These are phyloP conservation scores for Fraxinus quadrangulata DNA, from an alignment of 257 asterid genomes.

Conservation along the genomic window DNA sequence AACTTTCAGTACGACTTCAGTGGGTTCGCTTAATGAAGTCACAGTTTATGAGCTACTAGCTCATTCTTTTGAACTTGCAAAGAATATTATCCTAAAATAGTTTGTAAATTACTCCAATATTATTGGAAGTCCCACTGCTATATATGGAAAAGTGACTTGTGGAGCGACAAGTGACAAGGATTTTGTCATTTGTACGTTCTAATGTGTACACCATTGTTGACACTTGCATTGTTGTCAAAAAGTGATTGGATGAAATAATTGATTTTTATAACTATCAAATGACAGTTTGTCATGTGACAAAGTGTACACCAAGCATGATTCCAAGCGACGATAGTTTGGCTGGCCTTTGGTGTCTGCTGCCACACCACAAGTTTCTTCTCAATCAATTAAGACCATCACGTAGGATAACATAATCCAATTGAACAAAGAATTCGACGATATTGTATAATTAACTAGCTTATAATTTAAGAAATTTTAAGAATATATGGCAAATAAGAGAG, in stretches of 20 bases:
- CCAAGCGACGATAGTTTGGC: conserved; percentile 5
- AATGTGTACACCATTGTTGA: too few species aligned
- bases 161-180: background rate
- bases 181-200: too few species aligned
- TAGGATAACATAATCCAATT: too few species aligned
- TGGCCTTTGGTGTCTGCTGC: conserved; percentile 13
- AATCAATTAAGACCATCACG: background rate
- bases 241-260: too few species aligned
- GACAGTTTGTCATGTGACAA: too few species aligned
- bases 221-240: too few species aligned
- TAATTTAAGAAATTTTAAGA: too few species aligned
- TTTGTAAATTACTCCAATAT: conserved; percentile 9
- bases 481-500: too few species aligned
- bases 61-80: background rate
- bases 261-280: too few species aligned
- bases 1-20: background rate
- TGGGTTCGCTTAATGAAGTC: background rate
- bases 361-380: background rate
- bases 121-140: conserved; percentile 23
- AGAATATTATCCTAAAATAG: background rate
- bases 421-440: too few species aligned
- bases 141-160: conserved; percentile 31
- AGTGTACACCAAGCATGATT: too few species aligned
- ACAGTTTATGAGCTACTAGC: background rate
- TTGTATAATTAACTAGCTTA: too few species aligned